Evolutionary conservation across 345 rosid genomes (phyloP), one percentile per base, ranked within the genome.

Genomic region (Citrus australasica): DNA sequence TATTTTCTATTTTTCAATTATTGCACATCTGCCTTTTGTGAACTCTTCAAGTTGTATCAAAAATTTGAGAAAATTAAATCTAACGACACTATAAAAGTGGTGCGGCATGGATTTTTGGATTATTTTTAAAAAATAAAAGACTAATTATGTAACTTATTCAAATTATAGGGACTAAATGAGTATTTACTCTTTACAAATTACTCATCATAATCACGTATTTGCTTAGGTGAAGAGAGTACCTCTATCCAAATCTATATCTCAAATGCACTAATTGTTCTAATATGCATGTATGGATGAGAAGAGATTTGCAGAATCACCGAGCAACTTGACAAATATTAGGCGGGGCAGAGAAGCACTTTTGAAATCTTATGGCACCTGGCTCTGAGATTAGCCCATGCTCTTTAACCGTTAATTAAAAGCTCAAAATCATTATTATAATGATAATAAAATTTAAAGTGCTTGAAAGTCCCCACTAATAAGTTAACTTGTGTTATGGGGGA

Each of bases 51-150:
- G 51, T 42, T 42, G 48, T 42, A 42, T 42, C 1, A 42, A 42
- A 42, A 1, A 11, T 42, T 42, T 11, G 51, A 42, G 51, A 42
- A 42, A 42, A 42, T 42, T 42, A 10, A 42, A 11, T 42, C 16
- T 0, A 42, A 42, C 0, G 13, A 2, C 16, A 11, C 16, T 42
- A 42, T 0, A 11, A 3, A 11, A 42, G 51, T 42, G 48, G 3
- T 0, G 4, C 1, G 4, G 4, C 16, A 11, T 0, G 6, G 4
- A 42, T 3, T 11, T 11, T 42, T 42, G 0, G 4, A 3, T 9
- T 10, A 10, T 9, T 42, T 10, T 42, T 42, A 3, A 0, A 2
- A 40, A 42, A 11, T 10, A 10, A 42, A 42, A 11, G 4, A 42
- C 1, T 42, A 11, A 42, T 42, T 10, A 10, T 0, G 1, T 11